Evolutionary conservation across 2,329 filamentous ascomycete genomes (phyloP), one percentile per base, ranked within the genome.

Genomic region (Zymoseptoria crescenta): DNA sequence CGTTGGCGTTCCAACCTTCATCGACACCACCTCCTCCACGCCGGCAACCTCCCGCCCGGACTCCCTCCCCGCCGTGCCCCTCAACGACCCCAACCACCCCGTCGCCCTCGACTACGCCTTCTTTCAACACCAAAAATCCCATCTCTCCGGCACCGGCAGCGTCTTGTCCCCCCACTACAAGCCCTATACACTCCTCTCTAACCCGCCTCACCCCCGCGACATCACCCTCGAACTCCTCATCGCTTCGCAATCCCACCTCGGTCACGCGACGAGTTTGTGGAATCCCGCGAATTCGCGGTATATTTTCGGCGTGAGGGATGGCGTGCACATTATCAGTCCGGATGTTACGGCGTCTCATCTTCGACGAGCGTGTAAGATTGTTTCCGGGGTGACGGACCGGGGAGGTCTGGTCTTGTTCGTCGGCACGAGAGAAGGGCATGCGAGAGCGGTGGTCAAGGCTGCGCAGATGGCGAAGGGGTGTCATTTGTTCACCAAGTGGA

Each of bases 271-370:
- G 0, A 89, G 89, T 62, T 82, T 92, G 54, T 99, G 94, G 94
- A 96, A 99, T 76, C 92, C 94, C 9, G 87, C 85, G 56, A 99
- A 97, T 77, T 87, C 91, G 64, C 84, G 89, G 66, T 97, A 97
- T 77, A 97, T 99, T 73, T 92, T 89, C 73, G 94, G 94, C 68
- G 84, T 96, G 62, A 83, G 94, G 51, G 83, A 94, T 66, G 91
- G 88, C 16, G 70, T 72, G 19, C 70, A 72, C 58, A 91, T 99
- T 73, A 96, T 99, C 74, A 88, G 87, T 8, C 85, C 97, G 3
- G 94, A 99, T 73, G 82, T 85, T 61, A 97, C 89, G 30, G 91
- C 91, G 13, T 87, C 91, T 16, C 87, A 97, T 75, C 82, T 99
- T 57, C 86, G 93, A n/a, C 86, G 94, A 55, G 92, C 94, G 4